Conservation (phyloP, 1,139 yeast genomes). For the Nematodospora anomalae region DNA sequence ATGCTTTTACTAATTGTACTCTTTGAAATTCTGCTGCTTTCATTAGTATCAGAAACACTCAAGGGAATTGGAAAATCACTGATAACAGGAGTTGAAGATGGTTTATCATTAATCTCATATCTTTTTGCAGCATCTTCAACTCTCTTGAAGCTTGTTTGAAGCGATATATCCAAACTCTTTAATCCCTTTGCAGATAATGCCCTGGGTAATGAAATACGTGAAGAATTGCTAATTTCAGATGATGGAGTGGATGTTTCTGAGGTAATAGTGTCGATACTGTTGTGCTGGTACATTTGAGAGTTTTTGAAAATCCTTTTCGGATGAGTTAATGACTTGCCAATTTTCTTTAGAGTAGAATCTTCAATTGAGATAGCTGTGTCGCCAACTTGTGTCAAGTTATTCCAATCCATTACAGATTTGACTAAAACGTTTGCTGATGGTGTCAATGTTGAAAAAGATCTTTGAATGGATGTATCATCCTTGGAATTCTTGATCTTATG, state of each 20-base stretch:
- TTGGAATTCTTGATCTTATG: not conserved
- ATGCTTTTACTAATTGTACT: slow-evolving; percentile 27
- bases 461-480: slow-evolving; percentile 1
- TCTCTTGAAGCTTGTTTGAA: slow-evolving; percentile 31
- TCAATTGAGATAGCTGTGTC: slow-evolving; percentile 3
- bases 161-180: slow-evolving; percentile 33
- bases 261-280: slow-evolving; percentile 6
- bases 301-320: slow-evolving; percentile 21
- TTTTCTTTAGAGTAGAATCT: slow-evolving; percentile 18
- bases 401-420: slow-evolving; percentile 11
- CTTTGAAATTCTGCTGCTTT: slow-evolving; percentile 8
- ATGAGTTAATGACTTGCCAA: slow-evolving; percentile 21
- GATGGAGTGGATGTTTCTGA: not conserved
- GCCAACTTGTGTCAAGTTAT: slow-evolving; percentile 1
- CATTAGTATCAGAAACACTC: slow-evolving; percentile 31
- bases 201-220: slow-evolving; percentile 28
- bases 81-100: not conserved
- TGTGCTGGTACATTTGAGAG: not conserved
- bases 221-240: not conserved
- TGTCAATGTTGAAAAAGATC: slow-evolving; percentile 14
- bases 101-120: slow-evolving; percentile 18
- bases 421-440: slow-evolving; percentile 18
- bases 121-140: slow-evolving; percentile 26
- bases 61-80: slow-evolving; percentile 23
- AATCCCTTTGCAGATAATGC: slow-evolving; percentile 32